phyloP scores from a whole-genome alignment of 164 flowering plant genomes.

The Berberis vulgaris region DNA sequence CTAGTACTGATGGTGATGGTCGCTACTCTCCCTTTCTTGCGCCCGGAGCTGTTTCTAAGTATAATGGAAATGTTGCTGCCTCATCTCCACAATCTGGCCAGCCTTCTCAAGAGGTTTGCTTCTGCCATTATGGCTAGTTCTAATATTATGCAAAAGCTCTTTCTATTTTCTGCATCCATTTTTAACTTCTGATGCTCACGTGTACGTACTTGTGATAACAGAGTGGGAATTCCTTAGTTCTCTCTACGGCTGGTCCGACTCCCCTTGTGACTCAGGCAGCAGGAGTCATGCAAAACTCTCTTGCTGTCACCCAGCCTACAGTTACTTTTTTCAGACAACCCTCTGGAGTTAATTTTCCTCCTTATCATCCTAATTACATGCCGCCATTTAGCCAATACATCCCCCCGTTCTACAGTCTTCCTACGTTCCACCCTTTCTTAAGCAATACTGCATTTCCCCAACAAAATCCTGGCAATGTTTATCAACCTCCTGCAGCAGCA shows the following conservation, averaged over 20 bases:
- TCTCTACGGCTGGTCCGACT: constrained; percentile 52
- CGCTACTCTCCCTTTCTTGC: constrained; percentile 68
- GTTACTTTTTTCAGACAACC: constrained; percentile 76
- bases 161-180: neutral
- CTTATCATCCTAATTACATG: constrained; percentile 65
- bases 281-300: constrained; percentile 69
- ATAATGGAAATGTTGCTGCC: constrained; percentile 57
- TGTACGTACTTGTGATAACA: constrained; percentile 17
- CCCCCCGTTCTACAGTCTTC: constrained; percentile 67
- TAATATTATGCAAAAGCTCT: neutral
- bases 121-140: neutral
- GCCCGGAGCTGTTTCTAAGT: constrained; percentile 55
- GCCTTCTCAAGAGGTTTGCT: constrained; percentile 63
- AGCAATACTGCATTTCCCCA: constrained; percentile 71
- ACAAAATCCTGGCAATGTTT: constrained; percentile 64
- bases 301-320: constrained; percentile 65
- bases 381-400: constrained; percentile 71
- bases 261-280: constrained; percentile 63
- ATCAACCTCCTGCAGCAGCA: constrained; percentile 48
- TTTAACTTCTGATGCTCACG: neutral
- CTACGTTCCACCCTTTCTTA: constrained; percentile 66
- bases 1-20: constrained; percentile 63
- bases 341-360: constrained; percentile 58
- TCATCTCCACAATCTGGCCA: constrained; percentile 56
- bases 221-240: constrained; percentile 55